A percentile compares a stretch with the other conserved stretches of the same genome.
Conservation (phyloP, 2,329 filamentous ascomycete species). For the Cyclaneusma minus region DNA sequence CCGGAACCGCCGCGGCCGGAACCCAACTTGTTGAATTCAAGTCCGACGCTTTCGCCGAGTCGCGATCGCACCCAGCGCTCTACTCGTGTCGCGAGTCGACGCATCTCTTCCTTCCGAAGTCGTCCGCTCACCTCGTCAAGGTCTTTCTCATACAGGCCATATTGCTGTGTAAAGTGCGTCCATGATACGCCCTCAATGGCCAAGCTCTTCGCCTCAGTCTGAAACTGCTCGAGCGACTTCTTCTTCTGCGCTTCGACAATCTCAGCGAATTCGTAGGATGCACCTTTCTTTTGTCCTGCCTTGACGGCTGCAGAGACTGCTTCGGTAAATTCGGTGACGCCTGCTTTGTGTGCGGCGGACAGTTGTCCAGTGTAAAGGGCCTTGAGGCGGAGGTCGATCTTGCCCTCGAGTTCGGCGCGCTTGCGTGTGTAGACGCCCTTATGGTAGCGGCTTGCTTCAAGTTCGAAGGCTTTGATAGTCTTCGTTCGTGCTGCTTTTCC, state of each 20-base stretch:
- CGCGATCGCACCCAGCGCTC: slow-evolving; percentile 89
- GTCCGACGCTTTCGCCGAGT: slow-evolving; percentile 70
- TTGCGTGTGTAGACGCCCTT: slow-evolving; percentile 89
- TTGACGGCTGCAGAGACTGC: slow-evolving; percentile 81
- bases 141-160: slow-evolving; percentile 72
- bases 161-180: slow-evolving; percentile 75
- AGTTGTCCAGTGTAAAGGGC: slow-evolving; percentile 80
- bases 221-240: slow-evolving; percentile 59
- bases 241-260: slow-evolving; percentile 77
- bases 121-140: slow-evolving; percentile 75
- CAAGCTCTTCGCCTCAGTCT: slow-evolving; percentile 57
- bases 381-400: slow-evolving; percentile 81
- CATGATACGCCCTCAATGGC: slow-evolving; percentile 68
- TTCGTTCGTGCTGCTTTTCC: slow-evolving; percentile 60
- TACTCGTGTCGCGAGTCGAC: slow-evolving; percentile 73
- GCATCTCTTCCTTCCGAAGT: slow-evolving; percentile 89
- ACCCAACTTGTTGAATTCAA: slow-evolving; percentile 93
- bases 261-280: slow-evolving; percentile 84
- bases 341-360: slow-evolving; percentile 74
- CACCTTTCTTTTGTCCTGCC: slow-evolving; percentile 79
- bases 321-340: slow-evolving; percentile 71
- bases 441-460: slow-evolving; percentile 85
- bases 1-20: slow-evolving; percentile 72
- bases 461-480: slow-evolving; percentile 72
- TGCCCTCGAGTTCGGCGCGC: slow-evolving; percentile 66